Evolutionary conservation across 805 yeast species (phyloP).

Genomic region (Zygoascus flipseniorum): DNA sequence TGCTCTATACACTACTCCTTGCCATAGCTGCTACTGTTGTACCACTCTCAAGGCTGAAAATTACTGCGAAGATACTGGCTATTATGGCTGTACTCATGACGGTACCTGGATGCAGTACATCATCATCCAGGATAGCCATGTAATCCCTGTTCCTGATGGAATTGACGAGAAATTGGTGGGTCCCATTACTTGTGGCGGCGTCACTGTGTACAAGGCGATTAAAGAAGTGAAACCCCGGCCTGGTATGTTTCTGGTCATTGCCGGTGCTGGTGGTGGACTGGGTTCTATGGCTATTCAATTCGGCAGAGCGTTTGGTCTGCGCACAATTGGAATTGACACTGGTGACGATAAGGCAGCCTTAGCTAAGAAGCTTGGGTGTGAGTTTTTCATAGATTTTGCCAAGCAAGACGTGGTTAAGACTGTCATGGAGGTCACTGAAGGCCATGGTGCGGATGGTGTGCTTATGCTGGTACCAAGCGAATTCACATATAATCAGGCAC

Average conservation of each 20-base stretch:
- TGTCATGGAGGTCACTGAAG: constrained; percentile 16
- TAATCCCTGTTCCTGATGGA: constrained; percentile 35
- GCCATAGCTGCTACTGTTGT: constrained; percentile 21
- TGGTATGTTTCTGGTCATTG: constrained; percentile 51
- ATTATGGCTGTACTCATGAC: constrained; percentile 67
- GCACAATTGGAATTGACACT: constrained; percentile 50
- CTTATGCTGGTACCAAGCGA: constrained; percentile 17
- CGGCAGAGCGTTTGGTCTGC: constrained; percentile 49
- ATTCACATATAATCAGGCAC: constrained; percentile 15
- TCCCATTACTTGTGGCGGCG: constrained; percentile 55
- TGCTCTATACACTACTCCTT: constrained; percentile 16
- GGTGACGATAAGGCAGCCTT: constrained; percentile 44
- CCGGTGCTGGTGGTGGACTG: constrained; percentile 59
- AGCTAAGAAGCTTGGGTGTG: constrained; percentile 43
- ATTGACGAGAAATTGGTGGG: constrained; percentile 27
- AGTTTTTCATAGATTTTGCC: constrained; percentile 44
- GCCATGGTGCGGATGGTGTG: constrained; percentile 19
- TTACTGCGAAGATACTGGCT: constrained; percentile 53
- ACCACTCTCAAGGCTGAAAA: constrained; percentile 30
- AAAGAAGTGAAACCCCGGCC: constrained; percentile 41
- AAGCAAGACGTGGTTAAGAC: constrained; percentile 19
- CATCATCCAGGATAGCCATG: constrained; percentile 37
- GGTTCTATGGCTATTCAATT: constrained; percentile 53
- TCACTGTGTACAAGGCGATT: constrained; percentile 54
- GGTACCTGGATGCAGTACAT: constrained; percentile 44